A percentile compares a stretch with the other conserved stretches of the same genome.
Evolutionary conservation across 1,284 basidiomycete genomes (phyloP).

Genomic region (Ceratobasidium sp.): DNA sequence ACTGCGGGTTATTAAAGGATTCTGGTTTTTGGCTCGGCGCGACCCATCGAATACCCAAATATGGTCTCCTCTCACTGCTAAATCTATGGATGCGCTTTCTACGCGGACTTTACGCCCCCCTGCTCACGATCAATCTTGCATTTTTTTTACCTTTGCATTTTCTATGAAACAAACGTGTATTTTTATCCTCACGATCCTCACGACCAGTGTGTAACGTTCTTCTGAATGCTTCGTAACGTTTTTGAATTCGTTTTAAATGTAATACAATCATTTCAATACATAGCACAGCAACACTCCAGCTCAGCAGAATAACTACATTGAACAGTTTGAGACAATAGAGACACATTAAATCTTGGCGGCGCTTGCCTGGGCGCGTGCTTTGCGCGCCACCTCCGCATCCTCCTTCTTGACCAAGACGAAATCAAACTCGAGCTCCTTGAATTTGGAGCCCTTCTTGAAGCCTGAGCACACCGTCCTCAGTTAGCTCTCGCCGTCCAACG

Average conservation of each 20-base stretch:
- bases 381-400: constrained; percentile 52
- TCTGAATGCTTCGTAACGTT: neutral
- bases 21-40: neutral
- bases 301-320: neutral
- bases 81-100: too few species aligned
- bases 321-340: too few species aligned
- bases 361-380: constrained; percentile 44
- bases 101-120: too few species aligned
- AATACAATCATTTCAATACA: constrained; percentile 14
- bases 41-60: neutral
- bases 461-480: constrained; percentile 63
- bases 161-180: neutral
- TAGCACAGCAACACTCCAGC: neutral
- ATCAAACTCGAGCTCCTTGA: constrained; percentile 66
- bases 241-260: neutral
- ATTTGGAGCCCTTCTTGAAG: constrained; percentile 64
- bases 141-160: too few species aligned
- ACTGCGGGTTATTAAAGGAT: constrained; percentile 4
- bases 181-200: neutral
- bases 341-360: constrained; percentile 8
- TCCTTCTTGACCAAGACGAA: constrained; percentile 65
- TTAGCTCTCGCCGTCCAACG: constrained; percentile 60
- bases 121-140: too few species aligned
- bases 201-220: neutral
- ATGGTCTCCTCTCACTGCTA: neutral